Conservation (phyloP, 2,329 filamentous ascomycete genomes). For the Verruconis gallopava region DNA sequence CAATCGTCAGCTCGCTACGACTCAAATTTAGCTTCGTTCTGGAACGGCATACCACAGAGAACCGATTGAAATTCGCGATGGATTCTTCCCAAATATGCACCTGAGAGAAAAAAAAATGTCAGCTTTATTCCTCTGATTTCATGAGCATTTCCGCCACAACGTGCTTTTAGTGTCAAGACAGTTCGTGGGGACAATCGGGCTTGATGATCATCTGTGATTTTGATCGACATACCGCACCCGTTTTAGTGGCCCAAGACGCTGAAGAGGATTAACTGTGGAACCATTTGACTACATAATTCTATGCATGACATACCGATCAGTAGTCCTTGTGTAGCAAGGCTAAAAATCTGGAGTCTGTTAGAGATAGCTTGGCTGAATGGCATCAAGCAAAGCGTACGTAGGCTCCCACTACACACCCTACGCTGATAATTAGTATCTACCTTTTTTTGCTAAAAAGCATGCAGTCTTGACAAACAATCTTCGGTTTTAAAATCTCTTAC, state of each 20-base stretch:
- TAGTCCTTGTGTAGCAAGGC: not conserved
- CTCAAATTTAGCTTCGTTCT: not conserved
- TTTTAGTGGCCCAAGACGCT: not conserved
- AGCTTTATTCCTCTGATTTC: no score
- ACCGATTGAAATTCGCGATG: not conserved
- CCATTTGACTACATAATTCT: no score
- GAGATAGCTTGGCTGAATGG: not conserved
- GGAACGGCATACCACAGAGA: not conserved
- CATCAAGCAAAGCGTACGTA: not conserved
- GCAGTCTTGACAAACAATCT: not conserved
- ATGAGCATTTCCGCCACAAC: no score
- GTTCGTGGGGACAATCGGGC: no score
- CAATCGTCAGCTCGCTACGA: no score
- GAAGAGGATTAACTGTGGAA: no score
- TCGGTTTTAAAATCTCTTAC: constrained; percentile 1
- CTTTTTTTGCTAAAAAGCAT: not conserved
- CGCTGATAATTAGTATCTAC: not conserved
- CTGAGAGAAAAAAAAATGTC: no score
- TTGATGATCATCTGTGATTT: no score
- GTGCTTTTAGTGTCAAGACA: no score
- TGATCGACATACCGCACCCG: no score
- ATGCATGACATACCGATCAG: not conserved
- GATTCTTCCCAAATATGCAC: not conserved
- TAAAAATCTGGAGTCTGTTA: not conserved
- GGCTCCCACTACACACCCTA: not conserved